phyloP scores from a whole-genome alignment of 345 rosid genomes.

The Chamaenerion angustifolium region DNA sequence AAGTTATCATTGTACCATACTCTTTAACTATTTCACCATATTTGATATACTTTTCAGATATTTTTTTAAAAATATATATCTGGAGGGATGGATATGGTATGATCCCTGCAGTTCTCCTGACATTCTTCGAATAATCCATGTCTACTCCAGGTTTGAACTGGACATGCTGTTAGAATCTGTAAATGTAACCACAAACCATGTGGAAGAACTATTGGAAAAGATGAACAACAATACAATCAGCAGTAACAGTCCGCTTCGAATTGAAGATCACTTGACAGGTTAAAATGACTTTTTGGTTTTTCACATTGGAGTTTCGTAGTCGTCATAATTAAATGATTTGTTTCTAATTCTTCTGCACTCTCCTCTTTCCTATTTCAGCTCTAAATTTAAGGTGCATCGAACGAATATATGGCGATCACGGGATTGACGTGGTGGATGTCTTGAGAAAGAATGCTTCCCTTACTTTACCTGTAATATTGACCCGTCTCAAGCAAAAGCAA shows the following conservation, averaged over 20 bases:
- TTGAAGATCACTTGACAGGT: constrained; percentile 88
- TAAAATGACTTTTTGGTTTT: constrained; percentile 7
- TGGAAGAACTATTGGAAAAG: constrained; percentile 73
- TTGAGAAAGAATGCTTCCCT: constrained; percentile 70
- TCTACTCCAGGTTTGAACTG: constrained; percentile 66
- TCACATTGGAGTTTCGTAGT: no score
- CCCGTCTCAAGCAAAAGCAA: constrained; percentile 93
- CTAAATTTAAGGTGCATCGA: constrained; percentile 89
- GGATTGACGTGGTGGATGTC: constrained; percentile 89
- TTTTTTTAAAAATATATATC: no score
- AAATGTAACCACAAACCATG: constrained; percentile 62
- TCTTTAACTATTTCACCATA: neutral
- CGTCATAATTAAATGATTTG: no score
- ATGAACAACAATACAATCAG: constrained; percentile 50
- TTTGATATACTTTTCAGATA: no score
- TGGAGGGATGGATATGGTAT: no score
- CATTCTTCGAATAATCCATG: no score
- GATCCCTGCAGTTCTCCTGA: no score
- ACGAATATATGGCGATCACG: constrained; percentile 91
- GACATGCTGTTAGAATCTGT: constrained; percentile 96
- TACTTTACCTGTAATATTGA: constrained; percentile 84
- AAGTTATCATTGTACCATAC: neutral
- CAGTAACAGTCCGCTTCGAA: constrained; percentile 37
- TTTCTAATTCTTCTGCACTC: constrained; percentile 8
- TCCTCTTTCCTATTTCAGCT: constrained; percentile 32